Percentiles rank a stretch among this genome's conserved stretches.
Conservation (phyloP, 805 yeast genomes). For the Teunomyces tritomae region DNA sequence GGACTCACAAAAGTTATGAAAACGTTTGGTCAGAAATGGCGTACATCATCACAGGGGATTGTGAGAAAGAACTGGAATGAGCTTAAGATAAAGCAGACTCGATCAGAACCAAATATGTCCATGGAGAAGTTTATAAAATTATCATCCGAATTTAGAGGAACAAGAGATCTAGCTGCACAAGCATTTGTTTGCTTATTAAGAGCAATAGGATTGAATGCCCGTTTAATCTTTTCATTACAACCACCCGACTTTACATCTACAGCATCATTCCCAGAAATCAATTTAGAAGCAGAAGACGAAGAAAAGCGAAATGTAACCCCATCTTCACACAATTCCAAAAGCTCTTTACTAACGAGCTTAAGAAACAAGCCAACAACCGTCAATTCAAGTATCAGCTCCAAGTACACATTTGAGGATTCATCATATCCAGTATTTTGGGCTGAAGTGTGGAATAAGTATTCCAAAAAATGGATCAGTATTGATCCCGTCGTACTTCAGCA, state of each 20-base stretch:
- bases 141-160: constrained; percentile 55
- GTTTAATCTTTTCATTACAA: constrained; percentile 81
- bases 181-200: constrained; percentile 80
- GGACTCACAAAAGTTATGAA: constrained; percentile 67
- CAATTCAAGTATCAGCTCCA: constrained; percentile 7
- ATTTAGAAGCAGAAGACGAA: background rate
- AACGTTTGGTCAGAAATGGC: constrained; percentile 57
- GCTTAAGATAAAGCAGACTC: constrained; percentile 19
- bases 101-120: constrained; percentile 25
- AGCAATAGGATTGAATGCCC: constrained; percentile 64
- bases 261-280: constrained; percentile 11
- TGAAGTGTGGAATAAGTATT: constrained; percentile 83
- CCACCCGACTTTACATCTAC: constrained; percentile 76
- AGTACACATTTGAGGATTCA: constrained; percentile 19
- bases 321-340: constrained; percentile 18
- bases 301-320: constrained; percentile 7
- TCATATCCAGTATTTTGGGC: constrained; percentile 82
- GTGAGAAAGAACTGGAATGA: constrained; percentile 37
- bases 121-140: constrained; percentile 43
- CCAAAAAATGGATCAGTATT: constrained; percentile 75
- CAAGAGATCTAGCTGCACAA: constrained; percentile 77
- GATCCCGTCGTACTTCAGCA: constrained; percentile 71
- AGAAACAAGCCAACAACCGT: constrained; percentile 12
- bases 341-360: constrained; percentile 10
- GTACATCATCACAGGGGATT: constrained; percentile 41